A percentile compares a stretch with the other conserved stretches of the same genome.
Conservation (phyloP, 2,329 filamentous ascomycete species). For the Bipolaris gigantea region DNA sequence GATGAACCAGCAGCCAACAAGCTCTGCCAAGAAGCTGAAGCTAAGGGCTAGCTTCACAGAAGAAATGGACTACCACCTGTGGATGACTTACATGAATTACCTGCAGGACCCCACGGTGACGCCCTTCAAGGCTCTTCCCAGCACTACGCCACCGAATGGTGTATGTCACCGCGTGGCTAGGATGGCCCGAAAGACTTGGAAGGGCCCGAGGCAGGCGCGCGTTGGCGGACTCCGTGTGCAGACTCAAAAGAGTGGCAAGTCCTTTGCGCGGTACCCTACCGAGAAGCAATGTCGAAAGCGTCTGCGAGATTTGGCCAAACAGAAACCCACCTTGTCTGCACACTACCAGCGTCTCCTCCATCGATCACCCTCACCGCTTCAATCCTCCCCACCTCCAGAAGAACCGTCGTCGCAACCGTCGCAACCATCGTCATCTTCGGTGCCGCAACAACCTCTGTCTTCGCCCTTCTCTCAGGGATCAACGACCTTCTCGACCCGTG, state of each 20-base stretch:
- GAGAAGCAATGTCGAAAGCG: conserved; percentile 61
- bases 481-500: conserved; percentile 50
- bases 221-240: conserved; percentile 17
- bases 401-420: conserved; percentile 38
- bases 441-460: conserved; percentile 34
- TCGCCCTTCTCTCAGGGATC: conserved; percentile 38
- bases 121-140: conserved; percentile 68
- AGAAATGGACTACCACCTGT: conserved; percentile 67
- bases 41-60: conserved; percentile 57
- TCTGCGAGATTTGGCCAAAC: conserved; percentile 62
- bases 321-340: conserved; percentile 63
- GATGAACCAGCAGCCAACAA: conserved; percentile 30
- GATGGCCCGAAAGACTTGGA: conserved; percentile 64
- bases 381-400: conserved; percentile 41
- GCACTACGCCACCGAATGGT: conserved; percentile 64
- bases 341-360: conserved; percentile 66
- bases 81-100: conserved; percentile 67
- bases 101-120: conserved; percentile 68
- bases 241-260: conserved; percentile 47
- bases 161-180: conserved; percentile 65
- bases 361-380: conserved; percentile 62
- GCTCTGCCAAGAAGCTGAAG: conserved; percentile 48
- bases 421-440: not conserved
- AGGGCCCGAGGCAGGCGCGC: conserved; percentile 47
- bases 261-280: conserved; percentile 57